Evolutionary conservation across 2,329 filamentous ascomycete genomes (phyloP), one percentile per base, ranked within the genome.

Genomic region (Metarhizium humberi): DNA sequence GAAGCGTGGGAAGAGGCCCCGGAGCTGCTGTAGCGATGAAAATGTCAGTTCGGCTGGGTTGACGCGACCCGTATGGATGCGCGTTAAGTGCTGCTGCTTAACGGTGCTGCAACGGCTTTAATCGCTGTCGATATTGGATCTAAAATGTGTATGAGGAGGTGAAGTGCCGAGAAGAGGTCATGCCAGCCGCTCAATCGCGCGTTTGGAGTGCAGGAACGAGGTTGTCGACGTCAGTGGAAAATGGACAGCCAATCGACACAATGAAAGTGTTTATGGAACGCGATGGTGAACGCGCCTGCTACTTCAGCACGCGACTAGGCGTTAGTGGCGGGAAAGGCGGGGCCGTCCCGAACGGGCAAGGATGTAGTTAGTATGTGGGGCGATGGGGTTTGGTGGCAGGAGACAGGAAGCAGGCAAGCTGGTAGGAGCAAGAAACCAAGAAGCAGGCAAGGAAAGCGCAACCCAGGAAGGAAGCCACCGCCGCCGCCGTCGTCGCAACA

Each of bases 201-300:
- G 10, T 30, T 48, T 48, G 20, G 45, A 1, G 45, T 30, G 45
- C 6, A 30, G 11, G 20, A 14, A 13, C 10, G 20, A 30, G 2
- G 14, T 30, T 30, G 25, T 30, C 13, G 25, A 29, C 25, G 25
- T 29, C 25, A 10, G 45, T 20, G 4, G n/a, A 45, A 16, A 20
- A 45, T 43, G 13, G 40, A 36, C n/a, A 18, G 10, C 40, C n/a
- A 43, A 14, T 14, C 3, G 11, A 10, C 10, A 43, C 11, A 43
- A 20, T 8, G n/a, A 34, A 53, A 34, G 38, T 57, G 53, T 66
- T 66, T 66, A 64, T 60, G 32, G 32, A 11, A 34, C 32, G 61
- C 57, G 58, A 14, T 32, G 20, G 47, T 56, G 59, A 59, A 66
- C 64, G 64, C 64, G 61, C 56, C 58, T 59, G 50, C 55, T 56